Base-by-base conservation (phyloP, 495 filamentous ascomycete species). In the Penicillium subrubescens region DNA sequence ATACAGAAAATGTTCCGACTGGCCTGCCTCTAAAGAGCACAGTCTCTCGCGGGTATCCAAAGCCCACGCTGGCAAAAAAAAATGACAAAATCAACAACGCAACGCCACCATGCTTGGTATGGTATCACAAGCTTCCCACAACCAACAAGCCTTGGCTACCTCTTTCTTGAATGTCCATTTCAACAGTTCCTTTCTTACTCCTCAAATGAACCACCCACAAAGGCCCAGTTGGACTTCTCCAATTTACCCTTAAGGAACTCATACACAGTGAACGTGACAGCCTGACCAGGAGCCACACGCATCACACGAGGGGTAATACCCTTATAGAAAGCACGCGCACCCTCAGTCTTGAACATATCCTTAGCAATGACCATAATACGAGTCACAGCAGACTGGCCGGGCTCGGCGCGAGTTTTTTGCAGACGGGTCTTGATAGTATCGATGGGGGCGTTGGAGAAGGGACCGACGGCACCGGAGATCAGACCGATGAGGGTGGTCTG, bases 381-480 rank as follows among this genome's bases (percentile, higher is more conserved):
- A 62, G 83, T 82, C 52, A 94, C 70, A 29, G 94, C 93, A 1
- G 86, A 89, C 68, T 94, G 89, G 15, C 95, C 96, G 23, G 87
- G 83, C 79, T 90, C 85, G 2, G 89, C 92, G 11, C 92, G 92
- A 61, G 87, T 96, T 78, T 91, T 94, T 80, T 99, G 95, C 71
- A 99, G 80, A 12, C 95, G 81, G 29, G 95, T 99, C 87, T 99
- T 99, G 81, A 99, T 98, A 46, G 95, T 99, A 75, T 99, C 95
- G 74, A 99, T 98, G 19, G 95, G 95, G 7, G 95, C 95, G 75
- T 99, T 99, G 63, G 89, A 92, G 67, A 99, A 83, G 48, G 95
- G 95, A 0, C 95, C 95, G 86, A 98, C 95, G 43, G 96, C 95
- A 62, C 95, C 95, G 57, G 88, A 92, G 41, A 98, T 89, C 41